These are phyloP conservation scores for Leccinum broughii DNA, from an alignment of 768 basidiomycete genomes.

Conservation along the genomic window DNA sequence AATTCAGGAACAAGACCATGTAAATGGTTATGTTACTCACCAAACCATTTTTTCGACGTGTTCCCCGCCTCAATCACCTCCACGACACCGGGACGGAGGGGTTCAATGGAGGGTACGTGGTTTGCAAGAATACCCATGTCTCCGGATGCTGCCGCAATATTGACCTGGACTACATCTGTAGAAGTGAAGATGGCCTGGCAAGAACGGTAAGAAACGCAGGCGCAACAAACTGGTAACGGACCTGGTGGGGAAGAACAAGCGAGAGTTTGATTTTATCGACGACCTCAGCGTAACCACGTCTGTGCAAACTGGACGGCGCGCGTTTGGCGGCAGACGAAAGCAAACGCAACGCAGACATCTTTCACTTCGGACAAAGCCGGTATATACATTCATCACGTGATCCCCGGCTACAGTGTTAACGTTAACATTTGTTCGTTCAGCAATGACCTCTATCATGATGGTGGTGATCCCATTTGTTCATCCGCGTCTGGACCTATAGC, in stretches of 20 bases:
- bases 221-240: conserved; percentile 38
- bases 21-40: conserved; percentile 48
- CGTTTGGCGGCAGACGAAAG: conserved; percentile 63
- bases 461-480: too few species aligned
- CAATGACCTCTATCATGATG: too few species aligned
- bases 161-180: conserved; percentile 92
- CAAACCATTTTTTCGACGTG: conserved; percentile 93
- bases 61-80: conserved; percentile 87
- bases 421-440: not conserved
- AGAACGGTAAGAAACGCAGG: conserved; percentile 15
- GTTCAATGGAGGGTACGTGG: conserved; percentile 97
- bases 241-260: conserved; percentile 94
- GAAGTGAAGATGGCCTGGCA: conserved; percentile 86
- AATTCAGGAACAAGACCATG: conserved; percentile 7
- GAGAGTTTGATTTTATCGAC: conserved; percentile 91
- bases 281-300: conserved; percentile 91
- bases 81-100: conserved; percentile 90
- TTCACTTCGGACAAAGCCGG: conserved; percentile 34
- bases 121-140: conserved; percentile 99
- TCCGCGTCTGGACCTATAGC: too few species aligned
- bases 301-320: conserved; percentile 51
- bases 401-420: too few species aligned
- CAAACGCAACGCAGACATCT: conserved; percentile 78
- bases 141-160: conserved; percentile 89
- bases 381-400: conserved; percentile 24